Percentiles rank a stretch among this genome's conserved stretches.
These are phyloP conservation scores for Mycena crocata DNA, from an alignment of 768 basidiomycete genomes.

Conservation along the genomic window DNA sequence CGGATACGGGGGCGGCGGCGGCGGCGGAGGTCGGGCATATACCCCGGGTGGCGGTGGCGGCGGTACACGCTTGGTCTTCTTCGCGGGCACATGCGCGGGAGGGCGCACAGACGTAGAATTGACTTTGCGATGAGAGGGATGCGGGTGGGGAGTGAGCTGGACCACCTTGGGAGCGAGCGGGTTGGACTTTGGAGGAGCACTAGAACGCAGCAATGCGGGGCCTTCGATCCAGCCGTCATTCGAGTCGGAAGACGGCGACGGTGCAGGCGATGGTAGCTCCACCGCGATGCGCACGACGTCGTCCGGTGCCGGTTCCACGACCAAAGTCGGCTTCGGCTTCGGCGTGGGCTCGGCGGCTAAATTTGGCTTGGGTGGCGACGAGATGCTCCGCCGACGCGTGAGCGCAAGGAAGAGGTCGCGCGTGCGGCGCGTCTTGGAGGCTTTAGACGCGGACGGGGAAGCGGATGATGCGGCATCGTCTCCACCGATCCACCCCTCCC, in stretches of 20 bases:
- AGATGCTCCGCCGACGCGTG: constrained; percentile 54
- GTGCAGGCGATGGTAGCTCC: constrained; percentile 39
- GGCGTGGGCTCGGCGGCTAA: constrained; percentile 28
- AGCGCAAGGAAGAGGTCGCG: constrained; percentile 57
- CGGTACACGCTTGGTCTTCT: constrained; percentile 25
- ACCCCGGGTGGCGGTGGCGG: neutral
- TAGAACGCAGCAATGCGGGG: constrained; percentile 28
- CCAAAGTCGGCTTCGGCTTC: constrained; percentile 38
- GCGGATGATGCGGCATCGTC: constrained; percentile 37
- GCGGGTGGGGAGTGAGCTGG: constrained; percentile 6
- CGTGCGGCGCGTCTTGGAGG: constrained; percentile 52
- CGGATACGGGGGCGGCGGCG: constrained; percentile 24
- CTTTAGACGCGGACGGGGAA: constrained; percentile 33
- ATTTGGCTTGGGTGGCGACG: constrained; percentile 44
- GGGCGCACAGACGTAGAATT: too few species aligned
- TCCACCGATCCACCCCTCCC: constrained; percentile 59
- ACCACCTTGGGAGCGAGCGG: too few species aligned
- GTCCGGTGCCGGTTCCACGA: constrained; percentile 26
- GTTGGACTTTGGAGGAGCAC: neutral
- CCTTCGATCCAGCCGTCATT: constrained; percentile 57
- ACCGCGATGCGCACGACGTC: constrained; percentile 20
- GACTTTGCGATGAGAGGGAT: too few species aligned
- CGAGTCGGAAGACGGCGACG: constrained; percentile 41
- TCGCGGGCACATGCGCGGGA: constrained; percentile 12
- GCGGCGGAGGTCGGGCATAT: constrained; percentile 5